A percentile compares a stretch with the other conserved stretches of the same genome.
These are phyloP conservation scores for Exserohilum turcica DNA, from an alignment of 2,329 filamentous ascomycete genomes.

Conservation along the genomic window DNA sequence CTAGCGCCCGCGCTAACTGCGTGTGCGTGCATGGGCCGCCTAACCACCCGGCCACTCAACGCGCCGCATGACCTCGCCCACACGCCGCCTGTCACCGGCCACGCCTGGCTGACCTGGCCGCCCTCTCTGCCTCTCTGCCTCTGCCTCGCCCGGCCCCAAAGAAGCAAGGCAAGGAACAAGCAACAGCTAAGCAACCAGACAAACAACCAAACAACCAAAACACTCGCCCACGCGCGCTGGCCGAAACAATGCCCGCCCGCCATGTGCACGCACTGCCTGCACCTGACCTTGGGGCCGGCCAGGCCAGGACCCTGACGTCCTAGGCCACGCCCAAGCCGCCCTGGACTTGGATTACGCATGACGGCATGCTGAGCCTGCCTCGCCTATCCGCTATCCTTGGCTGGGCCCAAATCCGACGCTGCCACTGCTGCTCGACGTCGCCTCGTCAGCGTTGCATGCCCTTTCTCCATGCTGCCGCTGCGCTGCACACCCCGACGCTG, in stretches of 20 bases:
- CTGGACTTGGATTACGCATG: conserved; percentile 31
- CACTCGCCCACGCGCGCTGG: too few relatives aligned
- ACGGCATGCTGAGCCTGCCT: conserved; percentile 21
- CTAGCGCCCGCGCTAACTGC: conserved; percentile 19
- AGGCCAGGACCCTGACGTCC: conserved; percentile 29
- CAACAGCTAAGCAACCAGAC: too few relatives aligned
- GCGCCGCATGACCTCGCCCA: conserved; percentile 21
- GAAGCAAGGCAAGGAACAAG: too few relatives aligned
- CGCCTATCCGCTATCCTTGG: conserved; percentile 10
- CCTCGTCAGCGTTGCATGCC: conserved; percentile 7
- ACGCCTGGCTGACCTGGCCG: not conserved
- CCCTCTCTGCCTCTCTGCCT: conserved; percentile 15
- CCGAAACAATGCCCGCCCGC: too few relatives aligned
- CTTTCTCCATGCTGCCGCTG: not conserved
- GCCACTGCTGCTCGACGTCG: conserved; percentile 2
- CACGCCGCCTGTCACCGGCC: not conserved
- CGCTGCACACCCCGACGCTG: not conserved
- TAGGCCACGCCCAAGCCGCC: conserved; percentile 13
- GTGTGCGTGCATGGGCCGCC: conserved; percentile 14
- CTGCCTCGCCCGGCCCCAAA: too few relatives aligned
- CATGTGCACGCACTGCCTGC: too few relatives aligned
- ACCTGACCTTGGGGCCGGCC: conserved; percentile 41
- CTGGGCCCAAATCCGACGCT: conserved; percentile 13
- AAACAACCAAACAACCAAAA: too few relatives aligned
- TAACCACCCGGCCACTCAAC: conserved; percentile 13